Evolutionary conservation across 345 rosid genomes (phyloP).

Genomic region (Excoecaria cochinchinensis): DNA sequence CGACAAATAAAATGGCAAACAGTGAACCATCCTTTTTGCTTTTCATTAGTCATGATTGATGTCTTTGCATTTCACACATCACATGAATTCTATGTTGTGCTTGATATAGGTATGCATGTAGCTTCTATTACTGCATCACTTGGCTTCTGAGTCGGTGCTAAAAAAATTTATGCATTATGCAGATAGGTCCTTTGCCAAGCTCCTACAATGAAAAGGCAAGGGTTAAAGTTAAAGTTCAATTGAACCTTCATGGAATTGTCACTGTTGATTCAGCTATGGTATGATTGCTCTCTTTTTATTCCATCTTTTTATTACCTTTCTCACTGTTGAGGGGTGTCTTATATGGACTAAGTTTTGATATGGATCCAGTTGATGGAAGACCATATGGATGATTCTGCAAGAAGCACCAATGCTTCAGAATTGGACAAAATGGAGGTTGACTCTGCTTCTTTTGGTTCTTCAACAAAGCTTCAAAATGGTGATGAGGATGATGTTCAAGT

Average conservation of each 20-base stretch:
- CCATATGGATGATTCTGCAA: conserved; percentile 31
- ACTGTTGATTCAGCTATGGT: conserved; percentile 59
- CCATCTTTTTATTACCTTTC: not conserved
- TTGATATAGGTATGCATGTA: not conserved
- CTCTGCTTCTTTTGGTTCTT: not conserved
- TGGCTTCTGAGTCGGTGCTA: conserved; percentile 6
- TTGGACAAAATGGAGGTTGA: conserved; percentile 25
- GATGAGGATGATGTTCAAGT: conserved; percentile 26
- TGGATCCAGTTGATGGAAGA: conserved; percentile 49
- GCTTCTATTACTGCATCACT: conserved; percentile 7
- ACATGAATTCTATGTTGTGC: not conserved
- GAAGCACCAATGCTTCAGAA: conserved; percentile 13
- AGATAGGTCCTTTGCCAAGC: conserved; percentile 72
- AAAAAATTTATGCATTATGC: conserved; percentile 35
- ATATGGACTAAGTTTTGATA: conserved; percentile 3
- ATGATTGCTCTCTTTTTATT: conserved; percentile 3
- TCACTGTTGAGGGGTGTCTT: conserved; percentile 5
- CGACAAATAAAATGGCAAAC: not conserved
- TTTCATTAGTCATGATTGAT: not conserved
- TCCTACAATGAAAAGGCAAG: conserved; percentile 46
- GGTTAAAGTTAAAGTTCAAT: conserved; percentile 61
- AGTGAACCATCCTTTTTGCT: not conserved
- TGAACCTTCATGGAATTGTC: conserved; percentile 72
- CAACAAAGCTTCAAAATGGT: conserved; percentile 25
- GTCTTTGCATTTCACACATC: not conserved